phyloP scores from a whole-genome alignment of 2,329 filamentous ascomycete genomes.

The Fusarium papillatum region DNA sequence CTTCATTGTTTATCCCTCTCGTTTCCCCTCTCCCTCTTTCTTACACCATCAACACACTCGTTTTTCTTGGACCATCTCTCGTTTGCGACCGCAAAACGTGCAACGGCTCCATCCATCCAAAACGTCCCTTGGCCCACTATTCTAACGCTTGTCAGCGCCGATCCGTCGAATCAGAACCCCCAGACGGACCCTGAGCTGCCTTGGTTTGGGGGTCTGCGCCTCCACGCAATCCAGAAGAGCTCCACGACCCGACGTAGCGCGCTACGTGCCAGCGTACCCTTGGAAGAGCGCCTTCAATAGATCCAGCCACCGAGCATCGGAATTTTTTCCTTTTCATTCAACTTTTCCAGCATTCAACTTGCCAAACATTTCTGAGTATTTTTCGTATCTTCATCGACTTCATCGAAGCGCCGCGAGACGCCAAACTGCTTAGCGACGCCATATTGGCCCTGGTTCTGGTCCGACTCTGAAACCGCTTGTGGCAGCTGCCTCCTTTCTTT shows the following conservation, averaged over 20 bases:
- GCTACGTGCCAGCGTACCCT: slow-evolving; percentile 24
- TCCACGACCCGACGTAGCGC: slow-evolving; percentile 13
- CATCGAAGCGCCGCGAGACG: slow-evolving; percentile 1
- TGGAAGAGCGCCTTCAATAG: slow-evolving; percentile 26
- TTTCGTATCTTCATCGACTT: slow-evolving; percentile 2
- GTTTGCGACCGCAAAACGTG: slow-evolving; percentile 21
- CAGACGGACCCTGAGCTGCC: slow-evolving; percentile 20
- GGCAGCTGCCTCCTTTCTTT: slow-evolving; percentile 34
- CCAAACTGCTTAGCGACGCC: slow-evolving; percentile 15
- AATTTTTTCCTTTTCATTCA: slow-evolving; percentile 17
- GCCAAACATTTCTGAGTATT: not conserved
- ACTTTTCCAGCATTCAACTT: not conserved
- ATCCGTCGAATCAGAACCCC: slow-evolving; percentile 36
- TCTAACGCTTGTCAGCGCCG: slow-evolving; percentile 29
- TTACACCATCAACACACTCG: slow-evolving; percentile 8
- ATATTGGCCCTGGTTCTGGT: slow-evolving; percentile 1
- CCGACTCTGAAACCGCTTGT: slow-evolving; percentile 28
- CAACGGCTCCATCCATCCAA: slow-evolving; percentile 19
- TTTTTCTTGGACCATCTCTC: slow-evolving; percentile 20
- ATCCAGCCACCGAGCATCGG: slow-evolving; percentile 34
- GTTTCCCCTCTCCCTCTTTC: not conserved
- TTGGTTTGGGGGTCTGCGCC: slow-evolving; percentile 21
- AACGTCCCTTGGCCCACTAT: slow-evolving; percentile 31
- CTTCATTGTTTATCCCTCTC: not conserved
- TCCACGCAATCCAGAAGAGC: slow-evolving; percentile 36